phyloP scores from a whole-genome alignment of 805 yeast genomes.

The Barnettozyma californica region DNA sequence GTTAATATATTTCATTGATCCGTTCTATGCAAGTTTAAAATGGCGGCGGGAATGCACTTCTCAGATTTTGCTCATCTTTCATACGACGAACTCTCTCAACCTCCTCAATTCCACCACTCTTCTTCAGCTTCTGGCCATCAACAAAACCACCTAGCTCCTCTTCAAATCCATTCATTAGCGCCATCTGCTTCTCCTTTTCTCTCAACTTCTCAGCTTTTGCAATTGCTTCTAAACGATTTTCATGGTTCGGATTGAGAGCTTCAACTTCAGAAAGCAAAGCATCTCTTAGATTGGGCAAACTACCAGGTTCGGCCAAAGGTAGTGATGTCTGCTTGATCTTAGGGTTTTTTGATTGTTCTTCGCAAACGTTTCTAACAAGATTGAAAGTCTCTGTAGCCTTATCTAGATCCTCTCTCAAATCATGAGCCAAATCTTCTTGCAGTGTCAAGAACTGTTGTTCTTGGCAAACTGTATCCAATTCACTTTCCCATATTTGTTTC shows the following conservation, averaged over 20 bases:
- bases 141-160: slow-evolving; percentile 86
- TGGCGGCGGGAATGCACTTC: slow-evolving; percentile 37
- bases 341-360: slow-evolving; percentile 65
- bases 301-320: slow-evolving; percentile 59
- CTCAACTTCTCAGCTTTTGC: slow-evolving; percentile 80
- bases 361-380: slow-evolving; percentile 74
- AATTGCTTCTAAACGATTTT: slow-evolving; percentile 80
- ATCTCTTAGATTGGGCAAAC: slow-evolving; percentile 56
- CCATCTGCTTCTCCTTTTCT: slow-evolving; percentile 58
- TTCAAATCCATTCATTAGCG: slow-evolving; percentile 60
- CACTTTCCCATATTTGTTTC: slow-evolving; percentile 90
- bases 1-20: not conserved
- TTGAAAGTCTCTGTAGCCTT: slow-evolving; percentile 79
- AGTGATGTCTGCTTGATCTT: slow-evolving; percentile 32
- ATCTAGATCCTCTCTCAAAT: slow-evolving; percentile 73
- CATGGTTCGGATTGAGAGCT: slow-evolving; percentile 78
- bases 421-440: slow-evolving; percentile 80
- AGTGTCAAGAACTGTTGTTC: slow-evolving; percentile 89
- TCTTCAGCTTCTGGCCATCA: slow-evolving; percentile 66
- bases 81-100: slow-evolving; percentile 62
- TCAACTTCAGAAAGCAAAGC: slow-evolving; percentile 78
- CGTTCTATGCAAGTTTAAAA: slow-evolving; percentile 9
- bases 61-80: slow-evolving; percentile 69
- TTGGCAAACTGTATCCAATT: slow-evolving; percentile 82
- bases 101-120: slow-evolving; percentile 87